Base-by-base conservation (phyloP, 495 filamentous ascomycete genomes). In the Aspergillus nidulans region DNA sequence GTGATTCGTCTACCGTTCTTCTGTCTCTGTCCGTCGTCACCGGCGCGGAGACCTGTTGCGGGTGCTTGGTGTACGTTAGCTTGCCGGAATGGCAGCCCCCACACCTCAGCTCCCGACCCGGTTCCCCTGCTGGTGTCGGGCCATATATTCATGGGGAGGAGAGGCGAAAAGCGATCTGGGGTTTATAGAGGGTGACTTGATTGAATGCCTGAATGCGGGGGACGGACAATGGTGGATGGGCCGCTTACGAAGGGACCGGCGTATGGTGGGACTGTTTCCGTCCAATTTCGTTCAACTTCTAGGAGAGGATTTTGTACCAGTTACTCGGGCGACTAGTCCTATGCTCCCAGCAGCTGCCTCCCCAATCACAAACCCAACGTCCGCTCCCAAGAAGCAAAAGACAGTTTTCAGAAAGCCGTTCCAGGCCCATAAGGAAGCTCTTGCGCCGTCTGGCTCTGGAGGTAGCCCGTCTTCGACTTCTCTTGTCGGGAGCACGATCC, bases 191-290 rank as follows among this genome's bases (percentile, higher is more conserved):
- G 94, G 95, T 41, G 94, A 98, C 72, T 74, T 97, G 55, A 98
- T 98, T 65, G 94, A 98, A 81, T 96, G 91, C 66, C 78, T 98
- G 18, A 98, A 97, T 69, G 94, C 94, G 2, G 94, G 94, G 49
- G 94, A 98, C 72, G 95, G 95, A 24, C 88, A 88, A 49, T 98
- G 94, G 95, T 98, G 94, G 94, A 96, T 89, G 74, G 94, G 94
- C 23, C 84, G 92, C 44, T 67, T 97, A 65, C 85, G 83, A 58
- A 82, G 95, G 53, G 94, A 97, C 68, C 84, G 85, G 66, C 81
- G 89, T 55, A 91, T 91, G 60, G 83, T 95, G 59, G 94, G 94
- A 42, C 71, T 94, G 19, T 98, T 98, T 63, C 94, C 94, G 2
- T 97, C 92, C 40, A 98, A 98, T 69, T 98, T 97, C 67, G 94